phyloP scores from a whole-genome alignment of 768 basidiomycete species.

The Hypholoma sublateritium region DNA sequence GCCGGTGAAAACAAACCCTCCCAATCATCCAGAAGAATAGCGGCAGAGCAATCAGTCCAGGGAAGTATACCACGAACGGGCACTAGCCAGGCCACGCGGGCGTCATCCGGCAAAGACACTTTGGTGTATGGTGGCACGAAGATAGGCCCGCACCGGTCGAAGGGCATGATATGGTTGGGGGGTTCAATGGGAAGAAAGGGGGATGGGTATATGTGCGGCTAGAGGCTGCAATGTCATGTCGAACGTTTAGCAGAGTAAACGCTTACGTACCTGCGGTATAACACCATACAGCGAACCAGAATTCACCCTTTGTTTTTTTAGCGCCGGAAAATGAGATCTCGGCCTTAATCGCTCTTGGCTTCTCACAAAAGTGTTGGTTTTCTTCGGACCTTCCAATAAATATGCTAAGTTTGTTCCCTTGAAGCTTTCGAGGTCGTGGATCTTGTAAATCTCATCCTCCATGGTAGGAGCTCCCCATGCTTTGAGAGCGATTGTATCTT shows the following conservation, averaged over 20 bases:
- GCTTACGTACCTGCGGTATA: constrained; percentile 46
- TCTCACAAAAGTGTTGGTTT: not conserved
- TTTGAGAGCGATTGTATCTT: constrained; percentile 6
- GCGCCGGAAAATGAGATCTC: constrained; percentile 2
- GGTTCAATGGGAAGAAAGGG: constrained; percentile 18
- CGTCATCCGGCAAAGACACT: constrained; percentile 24
- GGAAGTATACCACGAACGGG: constrained; percentile 54
- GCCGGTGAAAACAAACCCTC: constrained; percentile 20
- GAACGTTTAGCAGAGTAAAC: not conserved
- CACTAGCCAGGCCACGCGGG: constrained; percentile 55
- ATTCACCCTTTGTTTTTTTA: constrained; percentile 36
- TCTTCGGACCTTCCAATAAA: not conserved
- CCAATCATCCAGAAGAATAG: constrained; percentile 34
- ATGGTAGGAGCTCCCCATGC: constrained; percentile 39
- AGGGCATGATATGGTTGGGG: constrained; percentile 26
- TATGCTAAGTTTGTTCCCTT: not conserved
- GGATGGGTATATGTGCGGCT: constrained; percentile 39
- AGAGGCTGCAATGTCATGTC: constrained; percentile 16
- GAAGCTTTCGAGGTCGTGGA: constrained; percentile 46
- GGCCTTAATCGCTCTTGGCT: not conserved
- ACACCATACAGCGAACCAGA: constrained; percentile 31
- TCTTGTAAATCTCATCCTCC: constrained; percentile 33
- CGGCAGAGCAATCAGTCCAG: constrained; percentile 45
- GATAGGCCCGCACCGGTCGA: constrained; percentile 32
- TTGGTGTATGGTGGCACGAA: constrained; percentile 35